Conservation (phyloP, 2,329 filamentous ascomycete species). For the Curvularia hawaiiensis region DNA sequence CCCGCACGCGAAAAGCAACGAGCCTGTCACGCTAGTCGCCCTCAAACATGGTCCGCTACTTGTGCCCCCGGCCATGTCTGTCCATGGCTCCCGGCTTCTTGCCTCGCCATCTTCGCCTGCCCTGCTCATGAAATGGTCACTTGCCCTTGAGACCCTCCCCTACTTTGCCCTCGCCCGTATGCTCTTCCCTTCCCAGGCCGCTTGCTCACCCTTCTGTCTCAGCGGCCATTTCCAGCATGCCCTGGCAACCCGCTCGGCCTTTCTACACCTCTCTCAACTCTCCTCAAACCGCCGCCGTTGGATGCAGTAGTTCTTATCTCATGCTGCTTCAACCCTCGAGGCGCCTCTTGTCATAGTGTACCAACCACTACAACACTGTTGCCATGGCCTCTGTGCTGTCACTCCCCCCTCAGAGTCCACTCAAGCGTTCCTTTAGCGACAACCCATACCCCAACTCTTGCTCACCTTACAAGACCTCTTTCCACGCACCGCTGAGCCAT, state of each 20-base stretch:
- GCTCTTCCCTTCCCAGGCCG: conserved; percentile 29
- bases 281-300: conserved; percentile 37
- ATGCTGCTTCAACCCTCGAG: conserved; percentile 35
- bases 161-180: conserved; percentile 14
- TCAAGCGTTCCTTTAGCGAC: conserved; percentile 51
- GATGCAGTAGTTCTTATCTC: conserved; percentile 47
- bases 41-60: conserved; percentile 9
- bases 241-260: conserved; percentile 13
- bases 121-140: conserved; percentile 15
- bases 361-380: conserved; percentile 17
- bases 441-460: conserved; percentile 44
- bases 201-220: conserved; percentile 21
- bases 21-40: conserved; percentile 12
- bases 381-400: conserved; percentile 50
- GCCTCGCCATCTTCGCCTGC: conserved; percentile 26
- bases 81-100: conserved; percentile 16
- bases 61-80: conserved; percentile 3
- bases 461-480: conserved; percentile 38
- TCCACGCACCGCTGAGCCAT: conserved; percentile 33
- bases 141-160: conserved; percentile 9
- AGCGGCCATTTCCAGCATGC: conserved; percentile 19
- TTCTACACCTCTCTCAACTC: conserved; percentile 27
- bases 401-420: conserved; percentile 46
- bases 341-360: conserved; percentile 32
- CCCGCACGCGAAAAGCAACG: conserved; percentile 12